Conservation (phyloP, 371 early-diverging fungal species). For the Lichtheimia corymbifera region DNA sequence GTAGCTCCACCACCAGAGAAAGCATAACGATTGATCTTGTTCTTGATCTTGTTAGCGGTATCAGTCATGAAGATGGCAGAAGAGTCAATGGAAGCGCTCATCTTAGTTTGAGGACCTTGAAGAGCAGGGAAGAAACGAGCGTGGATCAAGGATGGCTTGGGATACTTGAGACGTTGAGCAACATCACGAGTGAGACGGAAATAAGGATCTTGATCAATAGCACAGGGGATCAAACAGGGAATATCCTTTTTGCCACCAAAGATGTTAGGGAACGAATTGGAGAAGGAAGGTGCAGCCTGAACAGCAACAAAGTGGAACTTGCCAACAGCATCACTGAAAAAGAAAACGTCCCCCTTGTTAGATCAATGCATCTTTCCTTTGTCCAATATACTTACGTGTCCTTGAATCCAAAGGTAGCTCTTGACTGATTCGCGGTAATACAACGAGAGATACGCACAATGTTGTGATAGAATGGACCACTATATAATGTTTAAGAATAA, state of each 20-base stretch:
- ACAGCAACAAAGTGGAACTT: constrained; percentile 91
- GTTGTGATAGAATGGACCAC: constrained; percentile 91
- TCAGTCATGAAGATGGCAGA: constrained; percentile 98
- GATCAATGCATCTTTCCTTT: neutral
- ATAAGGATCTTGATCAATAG: constrained; percentile 99
- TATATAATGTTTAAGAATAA: constrained; percentile 14
- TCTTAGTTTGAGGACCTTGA: constrained; percentile 97
- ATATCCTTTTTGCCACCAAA: constrained; percentile 90
- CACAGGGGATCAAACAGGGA: constrained; percentile 98
- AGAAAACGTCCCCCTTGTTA: neutral
- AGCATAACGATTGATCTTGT: constrained; percentile 98
- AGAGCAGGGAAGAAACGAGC: constrained; percentile 98
- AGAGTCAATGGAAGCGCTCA: constrained; percentile 93
- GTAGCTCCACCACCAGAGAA: constrained; percentile 98
- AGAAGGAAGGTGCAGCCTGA: constrained; percentile 95
- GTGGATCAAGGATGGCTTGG: constrained; percentile 96
- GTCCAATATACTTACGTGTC: constrained; percentile 55
- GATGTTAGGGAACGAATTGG: constrained; percentile 94
- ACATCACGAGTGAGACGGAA: constrained; percentile 99
- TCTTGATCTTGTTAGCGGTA: constrained; percentile 93
- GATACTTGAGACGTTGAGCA: constrained; percentile 91
- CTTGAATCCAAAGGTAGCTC: constrained; percentile 91
- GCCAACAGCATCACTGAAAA: constrained; percentile 80
- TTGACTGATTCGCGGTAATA: constrained; percentile 84
- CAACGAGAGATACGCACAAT: constrained; percentile 85